phyloP scores from a whole-genome alignment of 2,329 filamentous ascomycete genomes.

The Cercospora zeina region DNA sequence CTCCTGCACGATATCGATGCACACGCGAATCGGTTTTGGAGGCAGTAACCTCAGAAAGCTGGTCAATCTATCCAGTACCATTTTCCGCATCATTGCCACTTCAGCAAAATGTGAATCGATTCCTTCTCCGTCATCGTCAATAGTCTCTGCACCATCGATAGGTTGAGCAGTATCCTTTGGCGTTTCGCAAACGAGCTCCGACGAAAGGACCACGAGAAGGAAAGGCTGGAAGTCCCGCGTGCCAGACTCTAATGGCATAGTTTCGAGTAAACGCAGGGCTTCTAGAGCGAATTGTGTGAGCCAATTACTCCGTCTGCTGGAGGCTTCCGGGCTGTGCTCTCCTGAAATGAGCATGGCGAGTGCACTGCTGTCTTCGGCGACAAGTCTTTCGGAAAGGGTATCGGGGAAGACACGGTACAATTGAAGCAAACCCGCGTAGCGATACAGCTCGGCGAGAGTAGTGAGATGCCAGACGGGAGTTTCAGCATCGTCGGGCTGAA shows the following conservation, averaged over 20 bases:
- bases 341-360: slow-evolving; percentile 12
- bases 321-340: slow-evolving; percentile 34
- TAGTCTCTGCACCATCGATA: background rate
- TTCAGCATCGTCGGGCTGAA: slow-evolving; percentile 54
- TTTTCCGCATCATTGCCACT: slow-evolving; percentile 28
- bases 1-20: slow-evolving; percentile 54
- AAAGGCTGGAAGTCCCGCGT: slow-evolving; percentile 58
- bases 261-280: slow-evolving; percentile 53
- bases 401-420: slow-evolving; percentile 57
- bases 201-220: slow-evolving; percentile 49
- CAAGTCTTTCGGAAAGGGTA: slow-evolving; percentile 24
- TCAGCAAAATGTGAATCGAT: slow-evolving; percentile 23
- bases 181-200: slow-evolving; percentile 25
- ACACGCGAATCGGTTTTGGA: slow-evolving; percentile 54
- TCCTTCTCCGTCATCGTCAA: slow-evolving; percentile 7
- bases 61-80: slow-evolving; percentile 26
- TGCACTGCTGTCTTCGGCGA: slow-evolving; percentile 13
- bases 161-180: background rate
- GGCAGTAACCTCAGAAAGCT: slow-evolving; percentile 42
- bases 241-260: slow-evolving; percentile 55
- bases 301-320: slow-evolving; percentile 42
- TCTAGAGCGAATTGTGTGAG: slow-evolving; percentile 56
- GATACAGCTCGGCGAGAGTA: slow-evolving; percentile 56
- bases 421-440: slow-evolving; percentile 56
- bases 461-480: slow-evolving; percentile 57